Conservation (phyloP, 176 grass and related monocot genomes). For the Oryza longistaminata region DNA sequence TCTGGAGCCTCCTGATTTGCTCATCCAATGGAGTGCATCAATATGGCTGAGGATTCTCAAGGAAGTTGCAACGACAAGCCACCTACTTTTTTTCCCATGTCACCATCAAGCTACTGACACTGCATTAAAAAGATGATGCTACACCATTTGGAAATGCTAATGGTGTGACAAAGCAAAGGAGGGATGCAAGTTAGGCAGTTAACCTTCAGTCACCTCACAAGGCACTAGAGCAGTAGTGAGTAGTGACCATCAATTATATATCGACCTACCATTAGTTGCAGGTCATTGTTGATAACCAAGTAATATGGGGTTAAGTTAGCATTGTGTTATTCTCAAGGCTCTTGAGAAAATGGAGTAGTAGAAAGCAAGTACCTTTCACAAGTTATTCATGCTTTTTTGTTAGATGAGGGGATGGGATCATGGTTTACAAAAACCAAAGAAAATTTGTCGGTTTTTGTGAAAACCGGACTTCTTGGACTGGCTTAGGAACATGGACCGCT, state of each 20-base stretch:
- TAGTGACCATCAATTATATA: not conserved
- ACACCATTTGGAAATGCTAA: constrained; percentile 15
- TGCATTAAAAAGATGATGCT: constrained; percentile 41
- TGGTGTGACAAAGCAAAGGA: constrained; percentile 1
- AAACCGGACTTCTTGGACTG: too few species aligned
- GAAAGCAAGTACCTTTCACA: not conserved
- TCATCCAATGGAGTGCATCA: not conserved
- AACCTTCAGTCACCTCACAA: constrained; percentile 1
- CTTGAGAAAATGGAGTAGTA: not conserved
- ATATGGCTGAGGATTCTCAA: not conserved
- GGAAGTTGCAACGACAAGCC: constrained; percentile 4
- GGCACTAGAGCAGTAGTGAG: not conserved
- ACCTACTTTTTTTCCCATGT: constrained; percentile 34
- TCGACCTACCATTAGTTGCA: not conserved
- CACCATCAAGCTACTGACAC: constrained; percentile 30
- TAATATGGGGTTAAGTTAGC: not conserved
- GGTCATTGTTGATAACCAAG: constrained; percentile 9
- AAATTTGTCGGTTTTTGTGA: too few species aligned
- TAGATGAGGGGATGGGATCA: too few species aligned
- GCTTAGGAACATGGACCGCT: too few species aligned
- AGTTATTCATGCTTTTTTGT: too few species aligned
- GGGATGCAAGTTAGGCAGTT: not conserved
- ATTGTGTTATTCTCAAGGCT: not conserved
- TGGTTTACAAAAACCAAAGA: too few species aligned
- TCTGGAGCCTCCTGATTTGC: constrained; percentile 6